Evolutionary conservation across 306 rosid genomes (phyloP).

Genomic region (Malus domestica): ASM211411v1 NC_041792.1:17625407-17625906

Average conservation of each 20-base stretch:
- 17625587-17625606: slow-evolving; percentile 33
- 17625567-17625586: slow-evolving; percentile 36
- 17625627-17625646: slow-evolving; percentile 15
- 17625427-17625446: no score
- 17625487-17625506: background rate
- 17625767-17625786: slow-evolving; percentile 41
- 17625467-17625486: no score
- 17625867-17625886: background rate
- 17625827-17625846: background rate
- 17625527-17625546: slow-evolving; percentile 21
- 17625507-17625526: slow-evolving; percentile 13
- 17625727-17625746: slow-evolving; percentile 24
- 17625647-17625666: slow-evolving; percentile 25
- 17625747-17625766: slow-evolving; percentile 23
- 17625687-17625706: slow-evolving; percentile 40
- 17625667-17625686: slow-evolving; percentile 20
- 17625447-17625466: no score
- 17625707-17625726: slow-evolving; percentile 32
- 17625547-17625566: slow-evolving; percentile 21
- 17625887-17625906: background rate
- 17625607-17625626: slow-evolving; percentile 23
- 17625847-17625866: background rate
- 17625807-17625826: background rate
- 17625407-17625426: no score
- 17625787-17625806: background rate